Evolutionary conservation across 1,284 basidiomycete species (phyloP).

Genomic region (Moesziomyces globuligerus): DNA sequence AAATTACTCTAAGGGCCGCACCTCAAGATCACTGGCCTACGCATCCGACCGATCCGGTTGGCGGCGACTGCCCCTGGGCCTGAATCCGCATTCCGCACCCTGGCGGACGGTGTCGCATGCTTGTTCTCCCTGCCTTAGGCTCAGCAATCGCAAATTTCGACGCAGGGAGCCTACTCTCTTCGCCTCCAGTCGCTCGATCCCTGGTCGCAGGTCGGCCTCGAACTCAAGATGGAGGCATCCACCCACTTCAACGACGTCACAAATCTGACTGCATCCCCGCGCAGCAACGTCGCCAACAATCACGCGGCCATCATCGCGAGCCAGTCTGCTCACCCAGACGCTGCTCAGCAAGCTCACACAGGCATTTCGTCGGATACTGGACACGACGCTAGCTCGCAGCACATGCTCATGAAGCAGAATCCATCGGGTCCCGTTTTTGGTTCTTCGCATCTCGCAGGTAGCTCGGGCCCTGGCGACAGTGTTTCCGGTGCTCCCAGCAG

Average conservation of each 20-base stretch:
- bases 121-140: too few species aligned
- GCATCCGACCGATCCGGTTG: too few species aligned
- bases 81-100: too few species aligned
- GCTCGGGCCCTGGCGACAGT: too few species aligned
- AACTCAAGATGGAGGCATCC: slow-evolving; percentile 20
- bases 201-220: slow-evolving; percentile 16
- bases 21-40: too few species aligned
- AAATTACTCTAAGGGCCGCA: too few species aligned
- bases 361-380: not conserved
- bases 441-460: not conserved
- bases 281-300: slow-evolving; percentile 1
- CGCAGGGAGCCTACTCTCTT: too few species aligned
- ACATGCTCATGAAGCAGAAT: slow-evolving; percentile 16
- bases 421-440: slow-evolving; percentile 8
- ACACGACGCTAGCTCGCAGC: slow-evolving; percentile 16
- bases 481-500: too few species aligned
- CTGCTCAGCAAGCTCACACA: slow-evolving; percentile 5
- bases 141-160: too few species aligned
- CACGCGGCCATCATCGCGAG: not conserved
- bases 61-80: too few species aligned
- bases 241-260: slow-evolving; percentile 41
- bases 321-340: too few species aligned
- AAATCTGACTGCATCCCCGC: slow-evolving; percentile 14
- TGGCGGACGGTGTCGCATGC: too few species aligned
- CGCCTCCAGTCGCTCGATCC: slow-evolving; percentile 2